A percentile compares a stretch with the other conserved stretches of the same genome.
Conservation (phyloP, 2,329 filamentous ascomycete species). For the Fusarium musae region DNA sequence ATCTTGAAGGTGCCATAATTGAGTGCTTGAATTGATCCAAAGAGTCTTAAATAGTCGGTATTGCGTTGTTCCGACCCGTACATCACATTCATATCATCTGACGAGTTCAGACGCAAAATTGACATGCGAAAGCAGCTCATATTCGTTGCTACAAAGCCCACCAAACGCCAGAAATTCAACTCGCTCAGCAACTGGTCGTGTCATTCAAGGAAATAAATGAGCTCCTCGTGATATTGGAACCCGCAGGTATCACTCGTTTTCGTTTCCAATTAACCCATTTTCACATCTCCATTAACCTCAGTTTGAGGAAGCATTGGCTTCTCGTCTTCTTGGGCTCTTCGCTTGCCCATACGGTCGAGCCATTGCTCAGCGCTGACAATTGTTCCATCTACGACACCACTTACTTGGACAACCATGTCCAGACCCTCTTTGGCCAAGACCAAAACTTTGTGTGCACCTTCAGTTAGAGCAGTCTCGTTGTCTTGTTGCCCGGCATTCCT, state of each 20-base stretch:
- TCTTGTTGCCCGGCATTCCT: constrained; percentile 43
- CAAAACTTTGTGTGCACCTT: constrained; percentile 80
- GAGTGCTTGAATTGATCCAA: background rate
- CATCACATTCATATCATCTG: background rate
- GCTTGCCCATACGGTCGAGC: constrained; percentile 79
- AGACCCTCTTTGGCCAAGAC: constrained; percentile 89
- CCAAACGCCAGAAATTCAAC: constrained; percentile 29
- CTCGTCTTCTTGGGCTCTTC: constrained; percentile 44
- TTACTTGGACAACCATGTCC: constrained; percentile 95
- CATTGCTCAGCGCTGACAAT: constrained; percentile 91
- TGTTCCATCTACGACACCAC: constrained; percentile 86
- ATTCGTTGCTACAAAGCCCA: constrained; percentile 29
- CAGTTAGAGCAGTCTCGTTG: constrained; percentile 53
- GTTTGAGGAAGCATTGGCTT: constrained; percentile 41
- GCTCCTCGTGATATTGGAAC: constrained; percentile 16
- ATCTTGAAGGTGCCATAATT: constrained; percentile 36
- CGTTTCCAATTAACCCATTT: constrained; percentile 41
- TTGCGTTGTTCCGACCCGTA: constrained; percentile 2
- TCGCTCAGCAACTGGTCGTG: constrained; percentile 8
- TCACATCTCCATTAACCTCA: constrained; percentile 43
- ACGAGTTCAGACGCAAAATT: background rate
- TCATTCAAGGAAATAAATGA: constrained; percentile 9
- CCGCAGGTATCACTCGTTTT: constrained; percentile 21
- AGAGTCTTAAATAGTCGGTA: background rate
- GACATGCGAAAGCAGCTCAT: constrained; percentile 14